Evolutionary conservation across 2,329 filamentous ascomycete species (phyloP).

Genomic region (Aureobasidium sp.): DNA sequence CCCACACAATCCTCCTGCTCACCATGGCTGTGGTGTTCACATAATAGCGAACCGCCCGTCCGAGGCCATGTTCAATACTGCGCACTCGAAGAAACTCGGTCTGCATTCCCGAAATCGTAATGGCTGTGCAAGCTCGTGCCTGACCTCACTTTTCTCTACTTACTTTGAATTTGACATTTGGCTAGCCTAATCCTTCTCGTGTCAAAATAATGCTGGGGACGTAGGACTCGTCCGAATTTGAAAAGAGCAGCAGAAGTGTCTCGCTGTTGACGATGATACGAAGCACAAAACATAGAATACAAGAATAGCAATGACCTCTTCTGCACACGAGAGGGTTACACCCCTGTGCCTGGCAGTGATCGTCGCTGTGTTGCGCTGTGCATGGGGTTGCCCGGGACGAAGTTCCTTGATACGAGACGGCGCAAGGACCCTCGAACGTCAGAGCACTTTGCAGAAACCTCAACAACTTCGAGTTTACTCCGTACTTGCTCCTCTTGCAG

Average conservation of each 20-base stretch:
- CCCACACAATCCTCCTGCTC: background rate
- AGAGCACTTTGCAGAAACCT: slow-evolving; percentile 5
- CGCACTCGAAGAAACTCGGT: background rate
- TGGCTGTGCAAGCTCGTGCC: slow-evolving; percentile 1
- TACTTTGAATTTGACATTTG: background rate
- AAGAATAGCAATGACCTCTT: background rate
- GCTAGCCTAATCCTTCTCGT: background rate
- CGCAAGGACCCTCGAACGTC: slow-evolving; percentile 2
- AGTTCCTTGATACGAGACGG: slow-evolving; percentile 5
- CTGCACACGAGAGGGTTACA: background rate
- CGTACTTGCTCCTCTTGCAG: background rate
- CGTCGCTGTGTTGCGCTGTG: background rate
- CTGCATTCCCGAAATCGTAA: background rate
- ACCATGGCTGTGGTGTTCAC: background rate
- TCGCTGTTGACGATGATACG: background rate
- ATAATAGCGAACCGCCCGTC: background rate
- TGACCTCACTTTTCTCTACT: background rate
- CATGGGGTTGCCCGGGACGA: slow-evolving; percentile 7
- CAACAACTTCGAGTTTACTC: slow-evolving; percentile 1
- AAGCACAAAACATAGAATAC: background rate
- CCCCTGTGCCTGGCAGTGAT: slow-evolving; percentile 6
- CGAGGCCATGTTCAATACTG: background rate
- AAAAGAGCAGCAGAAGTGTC: background rate
- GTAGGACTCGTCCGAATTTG: background rate
- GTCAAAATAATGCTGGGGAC: background rate